Evolutionary conservation across 495 filamentous ascomycete genomes (phyloP), one percentile per base, ranked within the genome.

Genomic region (Oidiodendron maius): DNA sequence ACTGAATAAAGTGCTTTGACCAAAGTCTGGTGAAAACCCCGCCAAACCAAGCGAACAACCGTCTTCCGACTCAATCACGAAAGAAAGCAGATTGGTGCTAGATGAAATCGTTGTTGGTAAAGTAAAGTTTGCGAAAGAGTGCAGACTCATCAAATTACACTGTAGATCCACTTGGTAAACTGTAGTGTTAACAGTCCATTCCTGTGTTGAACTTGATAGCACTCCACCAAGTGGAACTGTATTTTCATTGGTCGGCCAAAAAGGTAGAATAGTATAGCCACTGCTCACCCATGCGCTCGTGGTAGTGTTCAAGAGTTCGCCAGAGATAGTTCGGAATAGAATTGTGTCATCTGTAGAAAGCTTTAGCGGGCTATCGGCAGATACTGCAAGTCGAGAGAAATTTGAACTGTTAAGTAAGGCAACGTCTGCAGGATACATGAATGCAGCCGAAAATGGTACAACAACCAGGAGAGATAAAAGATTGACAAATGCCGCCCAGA

Each of bases 221-320:
- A 62, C 18, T 11, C 61, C 53, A 0, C 40, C 57, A 16, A 69
- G 39, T 1, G 64, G 61, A 1, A 17, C 52, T 1, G 13, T 21
- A 18, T 51, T 21, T 8, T 59, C 21, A 10, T 49, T 34, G 2
- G 59, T 15, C 4, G 67, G 67, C 67, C 67, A 71, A 26, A 71
- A 62, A 0, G 66, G 67, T 1, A 67, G 47, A 13, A 69, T 57
- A 0, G 63, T 61, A 42, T 65, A 69, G 12, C 62, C 42, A 43
- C 69, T 58, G 1, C 57, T 64, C n/a, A 69, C 53, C 67, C 67
- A 71, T 0, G 63, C 64, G 2, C 66, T 66, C 0, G 66, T 69
- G 4, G 64, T 64, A 1, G 64, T 62, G 41, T 67, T 66, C 45
- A 62, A 56, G 0, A 69, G 44, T 0, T 65, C 49, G 30, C 61